Base-by-base conservation (phyloP, 768 basidiomycete genomes). In the Gymnopilus junonius region DNA sequence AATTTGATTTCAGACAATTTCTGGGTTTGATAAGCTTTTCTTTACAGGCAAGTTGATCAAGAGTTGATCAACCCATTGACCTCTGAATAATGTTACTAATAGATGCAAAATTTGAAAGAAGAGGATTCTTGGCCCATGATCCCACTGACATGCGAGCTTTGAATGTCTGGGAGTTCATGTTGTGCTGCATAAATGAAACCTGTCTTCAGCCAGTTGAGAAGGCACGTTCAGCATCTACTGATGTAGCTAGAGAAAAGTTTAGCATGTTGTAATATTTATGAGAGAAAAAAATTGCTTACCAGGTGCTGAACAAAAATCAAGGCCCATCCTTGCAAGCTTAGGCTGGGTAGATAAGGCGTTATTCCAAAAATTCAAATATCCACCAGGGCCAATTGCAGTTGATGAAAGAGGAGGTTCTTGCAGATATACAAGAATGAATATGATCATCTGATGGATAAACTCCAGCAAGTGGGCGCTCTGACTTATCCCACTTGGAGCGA, bases 201-300 rank as follows among this genome's bases (percentile, higher is more conserved):
- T 32, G 32, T 32, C 32, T 32, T 32, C 32, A 32, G 32, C 32
- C 32, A 42, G 65, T 65, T 31, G 76, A 78, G 66, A 79, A 79
- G 25, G 77, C 73, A 39, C 68, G 69, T 55, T 79, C 76, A n/a
- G 74, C 75, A 71, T 78, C 76, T 50, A 77, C 77, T 29, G 76
- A 78, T 32, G 65, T 65, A 12, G 71, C 71, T 72, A 46, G 31
- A 39, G 11, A 43, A 12, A 53, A 34, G n/a, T 25, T 14, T 20
- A 8, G 15, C 12, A 12, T 40, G 20, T 2, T 48, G 3, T 50
- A 39, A 11, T 58, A 7, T 31, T 3, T 8, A 17, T 40, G 46
- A 35, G 34, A 32, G 6, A 42, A 31, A 45, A 45, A 58, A 2
- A 43, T 43, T 45, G 65, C 65, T 25, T 66, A 69, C 68, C 67